These are phyloP conservation scores for Cryoendolithus antarcticus DNA, from an alignment of 2,329 filamentous ascomycete genomes.

Conservation along the genomic window DNA sequence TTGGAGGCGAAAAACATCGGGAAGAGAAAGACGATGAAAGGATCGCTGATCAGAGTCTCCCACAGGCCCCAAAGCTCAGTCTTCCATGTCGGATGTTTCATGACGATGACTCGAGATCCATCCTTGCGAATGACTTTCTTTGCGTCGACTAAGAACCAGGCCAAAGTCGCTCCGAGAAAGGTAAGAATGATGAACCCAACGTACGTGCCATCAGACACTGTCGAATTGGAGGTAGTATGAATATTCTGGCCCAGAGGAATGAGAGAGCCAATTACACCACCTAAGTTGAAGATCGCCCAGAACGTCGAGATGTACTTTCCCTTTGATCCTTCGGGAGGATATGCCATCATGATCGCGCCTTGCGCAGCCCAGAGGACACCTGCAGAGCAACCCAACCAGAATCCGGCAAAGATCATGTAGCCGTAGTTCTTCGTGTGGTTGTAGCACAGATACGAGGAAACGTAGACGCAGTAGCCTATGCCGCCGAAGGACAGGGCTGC, in stretches of 20 bases:
- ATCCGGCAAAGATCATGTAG: constrained; percentile 66
- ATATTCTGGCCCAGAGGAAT: constrained; percentile 64
- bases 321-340: constrained; percentile 69
- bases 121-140: constrained; percentile 62
- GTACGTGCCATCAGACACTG: constrained; percentile 69
- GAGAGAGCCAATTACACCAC: constrained; percentile 72
- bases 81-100: constrained; percentile 82
- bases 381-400: constrained; percentile 64
- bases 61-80: constrained; percentile 66
- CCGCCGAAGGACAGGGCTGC: constrained; percentile 59
- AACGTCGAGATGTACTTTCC: constrained; percentile 83
- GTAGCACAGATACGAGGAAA: constrained; percentile 57
- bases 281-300: constrained; percentile 91
- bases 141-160: constrained; percentile 59
- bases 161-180: constrained; percentile 55
- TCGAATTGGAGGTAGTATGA: constrained; percentile 37
- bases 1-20: constrained; percentile 74
- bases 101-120: constrained; percentile 67
- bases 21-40: constrained; percentile 63
- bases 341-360: constrained; percentile 81
- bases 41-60: constrained; percentile 57
- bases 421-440: constrained; percentile 55
- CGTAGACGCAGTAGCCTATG: constrained; percentile 65
- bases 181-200: constrained; percentile 80
- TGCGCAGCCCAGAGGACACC: constrained; percentile 73